These are phyloP conservation scores for Juglanconis sp. DNA, from an alignment of 2,329 filamentous ascomycete genomes.

Conservation along the genomic window DNA sequence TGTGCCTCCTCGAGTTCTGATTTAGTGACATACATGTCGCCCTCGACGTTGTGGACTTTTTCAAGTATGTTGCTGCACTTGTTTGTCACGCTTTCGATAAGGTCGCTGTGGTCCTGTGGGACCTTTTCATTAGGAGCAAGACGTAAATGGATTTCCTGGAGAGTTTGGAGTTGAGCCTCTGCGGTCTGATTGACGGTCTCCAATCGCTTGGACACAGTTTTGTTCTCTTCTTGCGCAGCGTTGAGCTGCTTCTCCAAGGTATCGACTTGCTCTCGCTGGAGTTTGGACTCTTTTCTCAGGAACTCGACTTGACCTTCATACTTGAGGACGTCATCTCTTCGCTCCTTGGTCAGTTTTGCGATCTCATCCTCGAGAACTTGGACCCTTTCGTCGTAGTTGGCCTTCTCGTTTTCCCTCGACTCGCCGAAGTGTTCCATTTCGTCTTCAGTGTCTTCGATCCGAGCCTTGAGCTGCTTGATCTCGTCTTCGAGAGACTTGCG, in stretches of 20 bases:
- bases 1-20: conserved; percentile 62
- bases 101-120: conserved; percentile 54
- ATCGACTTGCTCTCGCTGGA: conserved; percentile 59
- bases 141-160: conserved; percentile 59
- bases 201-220: conserved; percentile 48
- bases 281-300: conserved; percentile 56
- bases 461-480: conserved; percentile 70
- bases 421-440: conserved; percentile 83
- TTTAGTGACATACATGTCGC: conserved; percentile 56
- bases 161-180: conserved; percentile 48
- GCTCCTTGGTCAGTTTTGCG: conserved; percentile 57
- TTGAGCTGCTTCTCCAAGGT: conserved; percentile 57
- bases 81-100: conserved; percentile 59
- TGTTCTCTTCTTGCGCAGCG: conserved; percentile 51
- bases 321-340: conserved; percentile 55
- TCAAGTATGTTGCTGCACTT: conserved; percentile 56
- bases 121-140: conserved; percentile 50
- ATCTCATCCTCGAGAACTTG: conserved; percentile 69
- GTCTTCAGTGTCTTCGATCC: conserved; percentile 85
- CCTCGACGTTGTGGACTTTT: conserved; percentile 59
- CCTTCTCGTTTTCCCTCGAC: conserved; percentile 78
- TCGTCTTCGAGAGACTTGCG: conserved; percentile 80
- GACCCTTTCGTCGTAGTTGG: conserved; percentile 65
- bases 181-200: conserved; percentile 49
- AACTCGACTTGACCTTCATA: conserved; percentile 61